Percentiles rank a stretch among this genome's conserved stretches.
Conservation (phyloP, 2,329 filamentous ascomycete species). For the Myriosclerotinia scirpicola region DNA sequence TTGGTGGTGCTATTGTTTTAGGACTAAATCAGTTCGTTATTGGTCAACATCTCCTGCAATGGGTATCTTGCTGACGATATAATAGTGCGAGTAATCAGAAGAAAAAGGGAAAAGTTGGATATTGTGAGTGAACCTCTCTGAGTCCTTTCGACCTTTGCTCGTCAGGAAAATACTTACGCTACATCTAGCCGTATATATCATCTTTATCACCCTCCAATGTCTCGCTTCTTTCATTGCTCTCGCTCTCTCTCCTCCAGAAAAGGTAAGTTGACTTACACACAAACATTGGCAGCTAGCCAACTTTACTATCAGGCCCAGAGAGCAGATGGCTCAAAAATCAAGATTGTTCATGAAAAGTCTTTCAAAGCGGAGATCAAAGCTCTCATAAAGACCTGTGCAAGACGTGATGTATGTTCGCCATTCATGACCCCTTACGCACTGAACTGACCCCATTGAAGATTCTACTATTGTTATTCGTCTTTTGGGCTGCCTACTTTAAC, state of each 20-base stretch:
- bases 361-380: constrained; percentile 6
- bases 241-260: constrained; percentile 47
- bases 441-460: constrained; percentile 1
- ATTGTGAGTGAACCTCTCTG: constrained; percentile 33
- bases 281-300: not conserved
- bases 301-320: not conserved
- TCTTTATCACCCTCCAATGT: constrained; percentile 50
- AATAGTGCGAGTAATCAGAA: constrained; percentile 5
- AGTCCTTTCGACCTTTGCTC: no score
- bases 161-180: constrained; percentile 34
- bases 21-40: constrained; percentile 42
- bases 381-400: constrained; percentile 5
- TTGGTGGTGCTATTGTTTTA: constrained; percentile 52
- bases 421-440: no score
- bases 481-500: constrained; percentile 12
- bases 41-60: constrained; percentile 33
- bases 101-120: constrained; percentile 40
- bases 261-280: constrained; percentile 36
- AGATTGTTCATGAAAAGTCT: constrained; percentile 1
- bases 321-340: constrained; percentile 10
- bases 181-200: constrained; percentile 43
- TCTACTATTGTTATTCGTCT: constrained; percentile 1
- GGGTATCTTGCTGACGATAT: not conserved
- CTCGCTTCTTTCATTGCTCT: constrained; percentile 47
- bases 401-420: not conserved